Base-by-base conservation (phyloP, 2,329 filamentous ascomycete genomes). In the Venturia aucupariae region DNA sequence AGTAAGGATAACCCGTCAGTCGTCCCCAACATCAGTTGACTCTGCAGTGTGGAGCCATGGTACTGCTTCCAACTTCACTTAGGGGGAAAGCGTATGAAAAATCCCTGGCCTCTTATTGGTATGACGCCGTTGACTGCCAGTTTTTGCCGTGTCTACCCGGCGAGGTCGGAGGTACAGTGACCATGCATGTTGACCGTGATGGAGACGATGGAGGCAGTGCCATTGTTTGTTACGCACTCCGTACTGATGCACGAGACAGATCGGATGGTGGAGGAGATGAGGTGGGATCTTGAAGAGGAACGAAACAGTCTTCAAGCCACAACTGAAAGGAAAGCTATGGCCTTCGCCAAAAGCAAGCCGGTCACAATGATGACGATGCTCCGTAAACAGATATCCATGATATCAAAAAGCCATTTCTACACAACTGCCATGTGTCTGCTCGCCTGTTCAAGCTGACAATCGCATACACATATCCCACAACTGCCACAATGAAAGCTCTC, bases 1-100 rank as follows among this genome's bases (percentile, higher is more conserved):
- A 22, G 27, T 22, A 32, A 35, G 51, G 51, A 57, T 57, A n/a
- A 32, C 51, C 51, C 51, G 30, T 35, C 30, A 4, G 27, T 35
- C 30, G 7, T n/a, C 17, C 11, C 27, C 8, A 35, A 35, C 35
- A 57, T 57, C 51, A 57, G 27, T 57, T 57, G 51, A 35, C 51
- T 57, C n/a, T 5, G 39, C 51, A 38, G 35, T 32, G 51, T 57
- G 51, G 51, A 57, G 27, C 51, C 51, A 54, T 57, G 51, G 51
- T 57, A 19, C 51, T 57, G 51, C 51, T 32, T 57, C 27, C 22
- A 57, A 19, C 24, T 57, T 24, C 51, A 57, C 27, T 32, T 57
- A 57, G 51, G 24, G 30, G 51, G 46, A 27, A 27, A 24, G 11
- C 46, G n/a, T 27, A 27, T 35, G 17, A 30, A 24, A 57, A 57